Evolutionary conservation across 2,329 filamentous ascomycete genomes (phyloP).

Genomic region (Aspergillus neoniger): DNA sequence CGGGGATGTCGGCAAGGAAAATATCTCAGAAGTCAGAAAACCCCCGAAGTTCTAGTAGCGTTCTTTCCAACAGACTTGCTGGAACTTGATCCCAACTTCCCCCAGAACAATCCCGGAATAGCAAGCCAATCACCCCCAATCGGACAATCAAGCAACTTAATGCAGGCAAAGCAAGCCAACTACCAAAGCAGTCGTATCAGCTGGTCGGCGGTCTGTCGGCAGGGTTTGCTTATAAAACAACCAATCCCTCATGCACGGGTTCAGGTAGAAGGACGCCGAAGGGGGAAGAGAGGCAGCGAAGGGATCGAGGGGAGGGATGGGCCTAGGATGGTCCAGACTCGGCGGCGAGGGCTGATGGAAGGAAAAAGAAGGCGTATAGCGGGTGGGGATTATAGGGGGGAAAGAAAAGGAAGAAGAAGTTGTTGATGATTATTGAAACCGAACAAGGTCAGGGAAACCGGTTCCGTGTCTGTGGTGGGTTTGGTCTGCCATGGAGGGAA

Average conservation of each 20-base stretch:
- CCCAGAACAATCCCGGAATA: background rate
- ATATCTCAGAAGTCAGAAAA: background rate
- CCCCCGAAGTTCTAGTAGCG: background rate
- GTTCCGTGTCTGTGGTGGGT: background rate
- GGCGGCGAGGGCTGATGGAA: conserved; percentile 2
- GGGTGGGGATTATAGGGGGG: conserved; percentile 3
- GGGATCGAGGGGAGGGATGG: conserved; percentile 6
- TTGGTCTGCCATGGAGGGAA: background rate
- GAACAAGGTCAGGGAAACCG: conserved; percentile 1
- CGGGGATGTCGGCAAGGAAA: background rate
- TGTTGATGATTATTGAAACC: background rate
- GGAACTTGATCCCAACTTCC: background rate
- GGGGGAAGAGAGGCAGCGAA: conserved; percentile 26
- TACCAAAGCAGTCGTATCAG: background rate
- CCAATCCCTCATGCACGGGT: conserved; percentile 11
- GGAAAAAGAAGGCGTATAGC: conserved; percentile 2
- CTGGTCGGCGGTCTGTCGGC: conserved; percentile 4
- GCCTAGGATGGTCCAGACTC: conserved; percentile 6
- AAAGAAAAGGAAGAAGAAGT: background rate
- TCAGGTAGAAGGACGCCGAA: conserved; percentile 11
- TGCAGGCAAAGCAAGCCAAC: background rate
- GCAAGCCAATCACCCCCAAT: background rate
- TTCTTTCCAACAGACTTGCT: too few relatives aligned
- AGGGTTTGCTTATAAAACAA: conserved; percentile 1
- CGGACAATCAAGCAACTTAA: background rate